Percentiles rank a stretch among this genome's conserved stretches.
Evolutionary conservation across 2,329 filamentous ascomycete genomes (phyloP).

Genomic region (Aaosphaeria arxii): DNA sequence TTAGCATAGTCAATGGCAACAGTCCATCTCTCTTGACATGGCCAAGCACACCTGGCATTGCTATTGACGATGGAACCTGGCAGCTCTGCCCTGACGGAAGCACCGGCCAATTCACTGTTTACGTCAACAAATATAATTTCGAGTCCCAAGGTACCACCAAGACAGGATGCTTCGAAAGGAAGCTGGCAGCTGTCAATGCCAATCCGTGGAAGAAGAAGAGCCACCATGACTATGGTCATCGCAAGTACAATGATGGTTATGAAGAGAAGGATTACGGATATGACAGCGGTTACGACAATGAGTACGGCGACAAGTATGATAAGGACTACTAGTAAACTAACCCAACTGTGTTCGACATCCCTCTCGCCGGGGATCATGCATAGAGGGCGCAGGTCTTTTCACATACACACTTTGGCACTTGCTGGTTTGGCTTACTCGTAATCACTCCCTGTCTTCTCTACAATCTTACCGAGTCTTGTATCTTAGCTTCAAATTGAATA

Average conservation of each 20-base stretch:
- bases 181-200: slow-evolving; percentile 18
- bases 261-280: neutral
- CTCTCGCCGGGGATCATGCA: slow-evolving; percentile 1
- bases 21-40: slow-evolving; percentile 25
- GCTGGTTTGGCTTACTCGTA: slow-evolving; percentile 6
- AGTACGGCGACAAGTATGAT: neutral
- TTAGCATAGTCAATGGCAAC: slow-evolving; percentile 12
- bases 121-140: slow-evolving; percentile 22
- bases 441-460: slow-evolving; percentile 7
- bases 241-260: neutral
- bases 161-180: neutral
- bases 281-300: neutral
- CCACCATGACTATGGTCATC: neutral
- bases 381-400: slow-evolving; percentile 3
- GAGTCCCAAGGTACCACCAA: slow-evolving; percentile 9
- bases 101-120: slow-evolving; percentile 26
- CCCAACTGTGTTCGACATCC: neutral
- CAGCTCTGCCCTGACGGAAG: slow-evolving; percentile 16
- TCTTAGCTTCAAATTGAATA: slow-evolving; percentile 16
- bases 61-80: slow-evolving; percentile 9
- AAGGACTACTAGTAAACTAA: neutral
- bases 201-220: slow-evolving; percentile 13
- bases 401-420: neutral
- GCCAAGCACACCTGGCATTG: slow-evolving; percentile 18
- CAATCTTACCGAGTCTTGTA: slow-evolving; percentile 8